A percentile compares a stretch with the other conserved stretches of the same genome.
Evolutionary conservation across 805 yeast genomes (phyloP).

Genomic region (Limtongia smithiae): DNA sequence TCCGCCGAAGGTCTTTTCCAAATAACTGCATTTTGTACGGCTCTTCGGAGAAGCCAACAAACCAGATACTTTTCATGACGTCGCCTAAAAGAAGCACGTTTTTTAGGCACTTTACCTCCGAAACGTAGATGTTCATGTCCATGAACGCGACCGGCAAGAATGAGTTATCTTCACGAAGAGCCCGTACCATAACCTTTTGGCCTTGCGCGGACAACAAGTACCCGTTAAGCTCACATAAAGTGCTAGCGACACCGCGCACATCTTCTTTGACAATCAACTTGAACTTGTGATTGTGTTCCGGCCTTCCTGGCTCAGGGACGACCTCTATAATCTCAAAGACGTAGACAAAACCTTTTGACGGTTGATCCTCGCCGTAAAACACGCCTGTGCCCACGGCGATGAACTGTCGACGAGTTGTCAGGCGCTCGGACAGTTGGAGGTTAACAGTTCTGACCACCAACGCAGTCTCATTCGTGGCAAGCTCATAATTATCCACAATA

Average conservation of each 20-base stretch:
- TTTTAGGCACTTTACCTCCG: constrained; percentile 78
- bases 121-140: constrained; percentile 76
- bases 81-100: constrained; percentile 82
- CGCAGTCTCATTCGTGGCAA: constrained; percentile 54
- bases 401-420: constrained; percentile 53
- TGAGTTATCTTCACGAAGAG: constrained; percentile 76
- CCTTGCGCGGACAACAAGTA: constrained; percentile 82
- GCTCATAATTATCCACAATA: constrained; percentile 54
- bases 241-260: constrained; percentile 78
- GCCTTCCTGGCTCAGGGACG: constrained; percentile 83
- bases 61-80: constrained; percentile 66
- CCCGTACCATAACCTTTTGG: constrained; percentile 73
- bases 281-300: constrained; percentile 76
- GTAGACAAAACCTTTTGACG: constrained; percentile 73
- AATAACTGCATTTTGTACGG: constrained; percentile 81
- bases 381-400: constrained; percentile 76
- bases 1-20: constrained; percentile 65
- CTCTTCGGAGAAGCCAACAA: constrained; percentile 90
- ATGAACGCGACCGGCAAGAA: constrained; percentile 92
- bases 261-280: constrained; percentile 69
- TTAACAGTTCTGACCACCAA: constrained; percentile 53
- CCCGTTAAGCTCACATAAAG: constrained; percentile 76
- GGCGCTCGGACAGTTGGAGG: constrained; percentile 41
- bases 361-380: constrained; percentile 72
- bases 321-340: constrained; percentile 73